A percentile compares a stretch with the other conserved stretches of the same genome.
Evolutionary conservation across 805 yeast genomes (phyloP).

Genomic region (Candida wancherniae): DNA sequence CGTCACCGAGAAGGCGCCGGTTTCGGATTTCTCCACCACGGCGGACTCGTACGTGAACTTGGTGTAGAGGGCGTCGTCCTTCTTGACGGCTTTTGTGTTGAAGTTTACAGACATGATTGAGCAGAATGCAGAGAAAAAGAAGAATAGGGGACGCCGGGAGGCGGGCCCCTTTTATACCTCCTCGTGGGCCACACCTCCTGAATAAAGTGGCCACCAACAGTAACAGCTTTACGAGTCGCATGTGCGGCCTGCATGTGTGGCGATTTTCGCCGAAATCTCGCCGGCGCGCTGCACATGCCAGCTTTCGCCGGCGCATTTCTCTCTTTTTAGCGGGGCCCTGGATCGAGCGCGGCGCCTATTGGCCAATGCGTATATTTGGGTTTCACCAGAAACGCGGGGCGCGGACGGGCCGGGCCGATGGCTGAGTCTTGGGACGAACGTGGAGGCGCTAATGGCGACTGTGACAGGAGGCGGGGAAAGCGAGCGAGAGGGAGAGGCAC

Average conservation of each 20-base stretch:
- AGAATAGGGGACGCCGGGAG: background rate
- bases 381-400: too few relatives aligned
- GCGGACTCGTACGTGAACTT: slow-evolving; percentile 73
- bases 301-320: background rate
- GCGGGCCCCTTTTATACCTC: background rate
- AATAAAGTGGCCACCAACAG: background rate
- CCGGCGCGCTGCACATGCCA: slow-evolving; percentile 10
- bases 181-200: too few relatives aligned
- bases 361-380: background rate
- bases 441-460: too few relatives aligned
- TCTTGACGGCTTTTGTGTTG: slow-evolving; percentile 41
- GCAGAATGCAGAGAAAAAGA: background rate
- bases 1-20: slow-evolving; percentile 57
- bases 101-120: slow-evolving; percentile 16
- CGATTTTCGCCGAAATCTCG: slow-evolving; percentile 18
- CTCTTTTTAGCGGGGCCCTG: slow-evolving; percentile 1
- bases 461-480: too few relatives aligned
- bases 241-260: slow-evolving; percentile 8
- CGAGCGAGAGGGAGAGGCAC: too few relatives aligned
- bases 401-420: too few relatives aligned
- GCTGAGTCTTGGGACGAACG: too few relatives aligned
- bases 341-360: background rate
- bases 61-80: slow-evolving; percentile 50
- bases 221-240: background rate
- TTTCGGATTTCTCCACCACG: slow-evolving; percentile 50